Evolutionary conservation across 2,329 filamentous ascomycete species (phyloP), one percentile per base, ranked within the genome.

Genomic region (Phoma sp.): DNA sequence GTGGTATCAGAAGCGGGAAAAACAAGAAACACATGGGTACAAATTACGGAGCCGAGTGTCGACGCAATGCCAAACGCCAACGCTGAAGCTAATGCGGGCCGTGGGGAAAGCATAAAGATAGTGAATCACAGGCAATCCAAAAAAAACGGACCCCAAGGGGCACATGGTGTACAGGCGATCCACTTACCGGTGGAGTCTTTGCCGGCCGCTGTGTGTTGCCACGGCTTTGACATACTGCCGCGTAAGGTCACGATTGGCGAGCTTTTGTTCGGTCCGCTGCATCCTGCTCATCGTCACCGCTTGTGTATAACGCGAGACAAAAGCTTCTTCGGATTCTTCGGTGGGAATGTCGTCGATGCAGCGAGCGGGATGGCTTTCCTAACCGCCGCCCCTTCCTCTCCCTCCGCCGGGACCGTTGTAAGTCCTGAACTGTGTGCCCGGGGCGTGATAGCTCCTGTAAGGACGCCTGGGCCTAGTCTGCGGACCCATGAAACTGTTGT

Each of bases 351-450:
- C 12, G 13, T 31, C 12, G 29, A 31, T 31, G 29, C 29, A 3
- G 29, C 29, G 29, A 15, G 15, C 3, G 12, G 12, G 24, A 37
- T 41, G 52, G 46, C 7, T 10, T 27, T 52, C 36, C 54, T 62
- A 72, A 24, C 57, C 55, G 17, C 67, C 67, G 13, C 69, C 63
- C 10, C 68, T 54, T 44, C 66, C 62, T 36, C 58, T 51, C 27
- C 66, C 61, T 12, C 43, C 43, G 13, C 60, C 63, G 17, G 72
- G 72, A 2, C 70, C 72, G 13, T 70, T 68, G 22, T 74, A 74
- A 15, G 58, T 65, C 12, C 71, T 57, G 33, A 74, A 74, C 36
- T 74, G 68, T 2, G 71, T 73, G 6, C 71, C 72, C 13, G 71
- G 71, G 0, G 70, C 65, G 32, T 74, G 72, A 31, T 71, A 73